Base-by-base conservation (phyloP, 768 basidiomycete genomes). In the Baorangia bicolor region DNA sequence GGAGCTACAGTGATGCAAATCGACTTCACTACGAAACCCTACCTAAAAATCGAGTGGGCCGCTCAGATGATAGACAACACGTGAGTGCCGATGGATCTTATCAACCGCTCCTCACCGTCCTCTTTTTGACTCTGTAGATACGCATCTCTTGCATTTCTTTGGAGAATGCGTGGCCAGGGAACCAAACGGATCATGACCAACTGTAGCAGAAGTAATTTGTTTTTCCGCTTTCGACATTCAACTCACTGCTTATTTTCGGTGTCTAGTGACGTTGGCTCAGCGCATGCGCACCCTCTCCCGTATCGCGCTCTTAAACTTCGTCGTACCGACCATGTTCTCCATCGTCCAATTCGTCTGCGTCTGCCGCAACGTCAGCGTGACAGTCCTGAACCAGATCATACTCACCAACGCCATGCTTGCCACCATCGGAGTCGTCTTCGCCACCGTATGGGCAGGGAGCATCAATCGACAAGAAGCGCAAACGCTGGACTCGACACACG, bases 1-100 rank as follows among this genome's bases (percentile, higher is more conserved):
- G 58, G 37, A 13, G 25, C 38, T 10, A 27, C 49, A 16, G 10
- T 40, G 9, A 41, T 61, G 33, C 55, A 28, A 21, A 20, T 31
- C 14, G 11, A 52, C 4, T 69, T 63, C 53, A 44, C 50, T n/a
- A 12, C 41, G 25, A 55, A 55, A 7, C 68, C 68, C 10, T 71
- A 62, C 53, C 39, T 70, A 40, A 69, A 66, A 39, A 60, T 70
- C 7, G 69, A 68, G n/a, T 69, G 67, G 67, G 60, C 62, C 12
- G 46, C 63, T 18, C 66, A 70, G 49, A 42, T 70, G 41, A 33
- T 66, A 18, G 69, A 69, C 40, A 70, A 70, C 30, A 43, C 46
- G 64, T 70, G 13, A 53, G 61, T 47, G 0, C 10, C 18, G 5
- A 18, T 27, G 5, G 3, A 33, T 34, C 13, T n/a, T 10, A n/a